A percentile compares a stretch with the other conserved stretches of the same genome.
phyloP scores from a whole-genome alignment of 2,329 filamentous ascomycete genomes.

The Aspergillus aculeatus region DNA sequence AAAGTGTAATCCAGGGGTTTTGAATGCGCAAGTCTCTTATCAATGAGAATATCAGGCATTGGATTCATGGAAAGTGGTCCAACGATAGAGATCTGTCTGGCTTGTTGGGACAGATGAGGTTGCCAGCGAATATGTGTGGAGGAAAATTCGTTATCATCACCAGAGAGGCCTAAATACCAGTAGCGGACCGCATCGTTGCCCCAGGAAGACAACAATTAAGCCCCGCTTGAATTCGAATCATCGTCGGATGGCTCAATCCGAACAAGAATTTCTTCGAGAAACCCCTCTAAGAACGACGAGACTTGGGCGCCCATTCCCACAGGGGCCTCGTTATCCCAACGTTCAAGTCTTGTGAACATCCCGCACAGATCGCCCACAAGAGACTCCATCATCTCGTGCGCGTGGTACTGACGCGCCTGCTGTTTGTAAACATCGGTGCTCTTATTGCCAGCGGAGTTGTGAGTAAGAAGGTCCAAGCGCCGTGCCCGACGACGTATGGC shows the following conservation, averaged over 20 bases:
- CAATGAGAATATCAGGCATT: not conserved
- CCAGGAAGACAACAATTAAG: not conserved
- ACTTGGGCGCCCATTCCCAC: constrained; percentile 94
- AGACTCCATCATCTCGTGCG: constrained; percentile 78
- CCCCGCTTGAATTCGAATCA: constrained; percentile 6
- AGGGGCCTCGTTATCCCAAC: constrained; percentile 78
- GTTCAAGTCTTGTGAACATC: constrained; percentile 86
- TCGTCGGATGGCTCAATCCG: constrained; percentile 72
- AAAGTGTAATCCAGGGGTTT: not conserved
- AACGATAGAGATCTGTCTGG: not conserved
- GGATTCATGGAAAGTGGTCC: not conserved
- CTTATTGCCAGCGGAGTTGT: constrained; percentile 48
- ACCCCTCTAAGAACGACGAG: constrained; percentile 81
- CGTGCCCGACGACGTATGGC: constrained; percentile 76
- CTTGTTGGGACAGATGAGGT: not conserved
- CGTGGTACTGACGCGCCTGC: constrained; percentile 67
- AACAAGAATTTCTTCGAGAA: constrained; percentile 90
- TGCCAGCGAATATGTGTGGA: not conserved
- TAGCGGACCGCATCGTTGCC: not conserved
- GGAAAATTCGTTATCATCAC: not conserved
- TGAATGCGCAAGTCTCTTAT: not conserved
- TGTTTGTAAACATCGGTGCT: constrained; percentile 50
- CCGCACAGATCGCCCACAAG: constrained; percentile 79
- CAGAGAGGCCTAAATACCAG: not conserved
- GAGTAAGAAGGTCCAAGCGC: constrained; percentile 49